Evolutionary conservation across 441 rosid species (phyloP), one percentile per base, ranked within the genome.

Genomic region (Populus trichocarpa): DNA sequence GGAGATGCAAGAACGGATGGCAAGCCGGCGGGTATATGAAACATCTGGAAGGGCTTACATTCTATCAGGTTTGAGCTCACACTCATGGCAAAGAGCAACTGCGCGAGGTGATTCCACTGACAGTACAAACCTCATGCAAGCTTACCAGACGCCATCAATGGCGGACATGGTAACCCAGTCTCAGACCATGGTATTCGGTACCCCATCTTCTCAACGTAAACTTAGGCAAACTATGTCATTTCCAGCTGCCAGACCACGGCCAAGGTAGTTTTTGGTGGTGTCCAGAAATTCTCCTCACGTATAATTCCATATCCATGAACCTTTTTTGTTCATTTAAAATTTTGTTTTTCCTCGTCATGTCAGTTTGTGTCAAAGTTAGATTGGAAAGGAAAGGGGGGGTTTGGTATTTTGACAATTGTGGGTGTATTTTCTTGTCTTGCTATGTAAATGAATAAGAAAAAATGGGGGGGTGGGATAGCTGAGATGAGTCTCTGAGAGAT

Each of bases 61-160:
- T 53, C 92, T 96, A 20, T 96, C 99, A 2, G 99, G 99, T 73
- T 86, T 96, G 78, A 96, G 98, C 79, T 96, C 99, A 4, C 99
- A 96, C 77, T 96, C 96, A 12, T 92, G 97, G 97, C 99, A 96
- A 80, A 86, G 99, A 88, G 98, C 99, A 23, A 95, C 98, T 22
- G 84, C 99, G n/a, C 86, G 99, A 82, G 99, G 99, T 11, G 95
- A 93, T 83, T 90, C 97, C 73, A 88, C 92, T 0, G 97, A 91
- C 2, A 88, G 89, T 61, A 85, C 92, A 35, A 93, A 94, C 86
- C 88, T 92, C 67, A 78, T 91, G 25, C 99, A 89, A 32, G 85
- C 96, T 65, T 96, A 96, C 75, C 97, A 90, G 80, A 94, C 98
- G 6, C 97, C 99, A 40, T 87, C 94, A 18, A 96, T 96, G 99